These are phyloP conservation scores for Coccomyxa sp. DNA, from an alignment of 139 green algal genomes.

Conservation along the genomic window DNA sequence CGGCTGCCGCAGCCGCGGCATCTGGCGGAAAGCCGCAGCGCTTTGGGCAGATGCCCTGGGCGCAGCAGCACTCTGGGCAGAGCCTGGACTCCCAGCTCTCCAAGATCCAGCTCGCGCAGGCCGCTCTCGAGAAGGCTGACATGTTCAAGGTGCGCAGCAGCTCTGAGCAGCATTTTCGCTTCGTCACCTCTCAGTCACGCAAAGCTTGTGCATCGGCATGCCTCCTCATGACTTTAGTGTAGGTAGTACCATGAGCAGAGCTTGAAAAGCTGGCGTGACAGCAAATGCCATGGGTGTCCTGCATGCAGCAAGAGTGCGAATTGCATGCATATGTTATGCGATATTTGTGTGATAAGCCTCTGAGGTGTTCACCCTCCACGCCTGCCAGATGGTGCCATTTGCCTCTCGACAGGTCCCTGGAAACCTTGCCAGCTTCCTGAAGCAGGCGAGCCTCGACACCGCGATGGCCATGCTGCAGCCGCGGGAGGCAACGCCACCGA, in stretches of 20 bases:
- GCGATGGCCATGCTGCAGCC: neutral
- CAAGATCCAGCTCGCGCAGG: neutral
- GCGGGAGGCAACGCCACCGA: neutral
- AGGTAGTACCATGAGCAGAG: too few relatives aligned
- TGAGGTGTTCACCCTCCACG: too few relatives aligned
- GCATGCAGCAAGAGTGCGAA: too few relatives aligned
- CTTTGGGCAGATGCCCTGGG: neutral
- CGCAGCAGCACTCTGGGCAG: neutral
- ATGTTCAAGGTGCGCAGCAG: neutral
- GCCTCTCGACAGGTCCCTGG: neutral
- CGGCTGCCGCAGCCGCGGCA: neutral
- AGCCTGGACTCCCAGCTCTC: neutral
- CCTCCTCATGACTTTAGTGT: too few relatives aligned
- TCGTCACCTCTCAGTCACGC: too few relatives aligned
- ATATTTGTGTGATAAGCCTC: too few relatives aligned
- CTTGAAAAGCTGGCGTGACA: too few relatives aligned
- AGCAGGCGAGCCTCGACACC: neutral
- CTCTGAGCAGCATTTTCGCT: too few relatives aligned
- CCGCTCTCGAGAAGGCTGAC: neutral
- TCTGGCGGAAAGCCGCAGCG: too few relatives aligned
- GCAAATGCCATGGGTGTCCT: too few relatives aligned
- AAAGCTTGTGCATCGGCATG: too few relatives aligned
- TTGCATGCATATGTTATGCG: too few relatives aligned
- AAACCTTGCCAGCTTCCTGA: slow-evolving; percentile 1
- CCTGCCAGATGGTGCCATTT: neutral